phyloP scores from a whole-genome alignment of 2,329 filamentous ascomycete genomes.

The Microascus cirrosus region DNA sequence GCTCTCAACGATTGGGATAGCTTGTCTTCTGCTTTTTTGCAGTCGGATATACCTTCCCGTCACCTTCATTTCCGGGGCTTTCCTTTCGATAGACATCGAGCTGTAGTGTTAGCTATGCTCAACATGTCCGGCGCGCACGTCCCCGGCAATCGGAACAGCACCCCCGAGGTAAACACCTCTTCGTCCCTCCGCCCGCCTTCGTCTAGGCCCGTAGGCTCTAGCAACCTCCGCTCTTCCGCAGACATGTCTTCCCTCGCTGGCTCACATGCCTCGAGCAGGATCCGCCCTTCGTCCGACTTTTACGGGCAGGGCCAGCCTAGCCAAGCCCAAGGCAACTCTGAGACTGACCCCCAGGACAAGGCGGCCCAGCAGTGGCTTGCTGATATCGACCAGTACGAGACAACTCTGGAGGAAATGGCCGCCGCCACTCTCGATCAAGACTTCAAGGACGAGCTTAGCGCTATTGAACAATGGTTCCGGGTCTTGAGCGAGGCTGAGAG shows the following conservation, averaged over 20 bases:
- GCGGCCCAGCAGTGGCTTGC: slow-evolving; percentile 97
- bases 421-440: slow-evolving; percentile 97
- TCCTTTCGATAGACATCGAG: not conserved
- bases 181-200: slow-evolving; percentile 74
- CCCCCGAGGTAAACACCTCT: slow-evolving; percentile 73
- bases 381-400: slow-evolving; percentile 98
- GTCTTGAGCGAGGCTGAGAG: slow-evolving; percentile 94
- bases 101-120: slow-evolving; percentile 28
- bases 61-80: not conserved
- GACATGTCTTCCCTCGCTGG: slow-evolving; percentile 79
- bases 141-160: slow-evolving; percentile 88
- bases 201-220: slow-evolving; percentile 65
- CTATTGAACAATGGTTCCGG: slow-evolving; percentile 99
- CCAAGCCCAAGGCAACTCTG: slow-evolving; percentile 55
- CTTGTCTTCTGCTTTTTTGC: slow-evolving; percentile 10
- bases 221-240: slow-evolving; percentile 86
- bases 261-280: slow-evolving; percentile 58
- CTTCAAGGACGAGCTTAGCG: slow-evolving; percentile 97
- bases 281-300: slow-evolving; percentile 90
- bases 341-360: slow-evolving; percentile 78
- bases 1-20: not conserved
- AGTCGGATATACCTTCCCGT: not conserved
- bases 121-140: slow-evolving; percentile 59
- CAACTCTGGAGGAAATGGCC: slow-evolving; percentile 97
- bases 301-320: slow-evolving; percentile 67